Percentiles rank a stretch among this genome's conserved stretches.
Conservation (phyloP, 805 yeast species). For the Lachancea dasiensis region DNA sequence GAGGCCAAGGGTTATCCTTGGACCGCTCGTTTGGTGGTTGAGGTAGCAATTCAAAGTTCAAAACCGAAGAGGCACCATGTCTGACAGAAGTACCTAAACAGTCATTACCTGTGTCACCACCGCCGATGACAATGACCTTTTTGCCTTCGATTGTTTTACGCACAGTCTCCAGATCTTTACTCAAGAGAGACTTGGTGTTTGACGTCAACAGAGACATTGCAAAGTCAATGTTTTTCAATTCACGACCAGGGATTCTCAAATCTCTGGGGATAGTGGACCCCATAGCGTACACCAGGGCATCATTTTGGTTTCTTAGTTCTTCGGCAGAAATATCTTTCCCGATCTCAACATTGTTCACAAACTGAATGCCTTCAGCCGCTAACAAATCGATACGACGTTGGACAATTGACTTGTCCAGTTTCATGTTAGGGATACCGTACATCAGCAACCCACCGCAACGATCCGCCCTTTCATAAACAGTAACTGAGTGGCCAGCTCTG, state of each 20-base stretch:
- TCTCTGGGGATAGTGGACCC: slow-evolving; percentile 98
- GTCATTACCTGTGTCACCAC: slow-evolving; percentile 99
- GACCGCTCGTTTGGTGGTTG: slow-evolving; percentile 82
- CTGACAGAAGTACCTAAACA: slow-evolving; percentile 96
- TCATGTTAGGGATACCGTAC: slow-evolving; percentile 99
- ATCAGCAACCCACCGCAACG: slow-evolving; percentile 94
- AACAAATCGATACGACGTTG: slow-evolving; percentile 88
- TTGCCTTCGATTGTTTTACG: slow-evolving; percentile 71
- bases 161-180: slow-evolving; percentile 71
- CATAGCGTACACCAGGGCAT: slow-evolving; percentile 86
- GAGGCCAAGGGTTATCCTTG: slow-evolving; percentile 99
- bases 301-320: slow-evolving; percentile 56
- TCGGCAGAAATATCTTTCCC: slow-evolving; percentile 78
- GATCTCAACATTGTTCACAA: slow-evolving; percentile 68
- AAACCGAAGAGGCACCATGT: slow-evolving; percentile 93
- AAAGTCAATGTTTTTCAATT: slow-evolving; percentile 78
- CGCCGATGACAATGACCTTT: slow-evolving; percentile 94
- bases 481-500: slow-evolving; percentile 89
- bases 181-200: slow-evolving; percentile 86
- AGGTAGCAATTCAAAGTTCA: slow-evolving; percentile 91
- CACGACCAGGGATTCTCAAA: slow-evolving; percentile 89
- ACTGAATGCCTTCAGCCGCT: slow-evolving; percentile 83
- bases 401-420: slow-evolving; percentile 86
- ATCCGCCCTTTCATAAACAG: slow-evolving; percentile 90
- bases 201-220: slow-evolving; percentile 89